These are phyloP conservation scores for Urochloa ruziziensis DNA, from an alignment of 176 grass and related monocot genomes.

Conservation along the genomic window DNA sequence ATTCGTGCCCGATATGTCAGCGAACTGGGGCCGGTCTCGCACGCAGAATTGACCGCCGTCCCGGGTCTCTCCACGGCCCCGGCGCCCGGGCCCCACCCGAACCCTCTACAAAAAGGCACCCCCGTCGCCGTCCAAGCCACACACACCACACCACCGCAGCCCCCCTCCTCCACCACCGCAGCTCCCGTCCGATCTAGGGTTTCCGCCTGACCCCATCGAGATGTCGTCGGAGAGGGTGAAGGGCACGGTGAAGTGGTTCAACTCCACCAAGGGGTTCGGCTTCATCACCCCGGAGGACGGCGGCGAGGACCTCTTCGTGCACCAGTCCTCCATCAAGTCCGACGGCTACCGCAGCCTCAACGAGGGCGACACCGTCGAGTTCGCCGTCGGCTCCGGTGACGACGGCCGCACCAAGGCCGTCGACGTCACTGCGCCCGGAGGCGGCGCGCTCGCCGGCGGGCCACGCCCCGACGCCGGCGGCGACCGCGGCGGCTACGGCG, in stretches of 20 bases:
- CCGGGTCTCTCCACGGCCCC: too few species aligned
- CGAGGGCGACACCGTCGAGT: constrained; percentile 21
- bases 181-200: too few species aligned
- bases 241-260: constrained; percentile 40
- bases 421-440: constrained; percentile 20
- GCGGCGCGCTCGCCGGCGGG: neutral
- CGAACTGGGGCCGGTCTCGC: too few species aligned
- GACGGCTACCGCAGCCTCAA: constrained; percentile 27
- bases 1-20: too few species aligned
- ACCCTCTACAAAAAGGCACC: too few species aligned
- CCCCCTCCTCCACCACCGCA: too few species aligned
- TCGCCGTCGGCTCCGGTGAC: neutral
- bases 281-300: constrained; percentile 37
- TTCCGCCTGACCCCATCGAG: too few species aligned
- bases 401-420: constrained; percentile 23
- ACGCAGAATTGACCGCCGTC: too few species aligned
- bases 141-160: too few species aligned
- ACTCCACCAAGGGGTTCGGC: constrained; percentile 16
- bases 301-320: constrained; percentile 28
- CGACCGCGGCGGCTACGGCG: too few species aligned
- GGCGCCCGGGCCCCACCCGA: too few species aligned
- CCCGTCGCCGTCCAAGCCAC: too few species aligned
- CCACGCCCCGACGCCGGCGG: neutral
- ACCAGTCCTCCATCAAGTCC: constrained; percentile 23
- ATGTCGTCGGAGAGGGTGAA: neutral